A percentile compares a stretch with the other conserved stretches of the same genome.
Evolutionary conservation across 1,284 basidiomycete genomes (phyloP).

Genomic region (Rhodotorula sp.): DNA sequence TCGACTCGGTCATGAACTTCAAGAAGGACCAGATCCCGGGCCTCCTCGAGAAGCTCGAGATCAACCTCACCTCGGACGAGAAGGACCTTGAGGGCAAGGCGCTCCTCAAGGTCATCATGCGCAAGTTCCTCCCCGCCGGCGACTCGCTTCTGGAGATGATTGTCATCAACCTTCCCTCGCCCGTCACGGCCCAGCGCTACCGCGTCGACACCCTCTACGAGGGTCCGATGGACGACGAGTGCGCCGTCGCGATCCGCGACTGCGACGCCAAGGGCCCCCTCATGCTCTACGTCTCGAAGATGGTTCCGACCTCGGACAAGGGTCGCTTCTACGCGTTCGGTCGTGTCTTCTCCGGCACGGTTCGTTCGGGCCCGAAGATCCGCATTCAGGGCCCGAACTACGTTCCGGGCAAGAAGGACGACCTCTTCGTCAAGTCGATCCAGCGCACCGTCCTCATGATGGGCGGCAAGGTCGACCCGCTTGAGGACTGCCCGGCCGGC

Average conservation of each 20-base stretch:
- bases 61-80: constrained; percentile 88
- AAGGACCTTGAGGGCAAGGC: constrained; percentile 94
- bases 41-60: constrained; percentile 96
- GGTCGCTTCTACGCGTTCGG: constrained; percentile 99
- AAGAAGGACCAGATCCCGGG: constrained; percentile 86
- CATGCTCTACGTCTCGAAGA: constrained; percentile 99
- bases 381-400: constrained; percentile 99
- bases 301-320: constrained; percentile 99
- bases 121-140: constrained; percentile 99
- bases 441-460: constrained; percentile 99
- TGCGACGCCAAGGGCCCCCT: constrained; percentile 97
- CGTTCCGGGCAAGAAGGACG: constrained; percentile 97
- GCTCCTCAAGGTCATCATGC: constrained; percentile 97
- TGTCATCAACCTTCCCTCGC: constrained; percentile 96
- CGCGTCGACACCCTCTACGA: constrained; percentile 99
- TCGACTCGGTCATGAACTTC: constrained; percentile 99
- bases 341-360: constrained; percentile 99
- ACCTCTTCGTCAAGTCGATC: constrained; percentile 96
- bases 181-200: constrained; percentile 94
- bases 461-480: constrained; percentile 98
- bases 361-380: constrained; percentile 93
- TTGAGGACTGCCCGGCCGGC: constrained; percentile 98
- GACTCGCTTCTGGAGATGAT: constrained; percentile 99
- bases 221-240: constrained; percentile 99
- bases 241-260: constrained; percentile 97